Base-by-base conservation (phyloP, 805 yeast species). In the Saccharomycopsis guyanensis region DNA sequence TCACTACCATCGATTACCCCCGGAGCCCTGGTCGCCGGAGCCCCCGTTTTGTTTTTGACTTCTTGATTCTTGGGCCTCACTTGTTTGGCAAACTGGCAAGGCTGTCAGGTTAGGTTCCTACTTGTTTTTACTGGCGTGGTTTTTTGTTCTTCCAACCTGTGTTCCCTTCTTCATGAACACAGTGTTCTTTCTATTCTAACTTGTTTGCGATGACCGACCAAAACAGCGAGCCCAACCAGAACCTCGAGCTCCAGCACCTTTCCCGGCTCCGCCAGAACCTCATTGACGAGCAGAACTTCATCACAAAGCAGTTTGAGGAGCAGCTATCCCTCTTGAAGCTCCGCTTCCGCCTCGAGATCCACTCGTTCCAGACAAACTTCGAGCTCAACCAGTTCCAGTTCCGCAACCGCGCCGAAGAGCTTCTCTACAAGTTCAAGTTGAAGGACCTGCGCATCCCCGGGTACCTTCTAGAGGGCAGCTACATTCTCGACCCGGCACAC, bases 301-400 rank as follows among this genome's bases (percentile, higher is more conserved):
- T 46, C 13, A 24, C 24, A 7, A 12, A 29, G 29, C 51, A 47
- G 29, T 47, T 43, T 31, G 51, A 47, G 22, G 32, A 38, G 15
- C 48, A 47, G 41, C 20, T 47, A 10, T 15, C 33, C 19, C 37
- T 47, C n/a, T n/a, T 47, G 6, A 47, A 43, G 29, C 32, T 47
- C 3, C 33, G 48, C 12, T 47, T 47, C 40, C 34, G 40, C 15
- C 23, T 47, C 12, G 52, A 47, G 27, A n/a, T 47, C n/a, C 48
- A 47, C 29, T 39, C 44, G 12, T 43, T 34, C 10, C 51, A 47
- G 22, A 40, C 51, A 5, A 42, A 44, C 20, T 46, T 41, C 25
- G 50, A 47, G 29, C 31, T 43, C 7, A 25, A 22, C 34, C 42
- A 43, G 8, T 38, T 43, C 24, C 36, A 38, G n/a, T 47, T 47